These are phyloP conservation scores for Cryptosporidium meleagridis DNA, from an alignment of 169 alveolate species.

Conservation along the genomic window DNA sequence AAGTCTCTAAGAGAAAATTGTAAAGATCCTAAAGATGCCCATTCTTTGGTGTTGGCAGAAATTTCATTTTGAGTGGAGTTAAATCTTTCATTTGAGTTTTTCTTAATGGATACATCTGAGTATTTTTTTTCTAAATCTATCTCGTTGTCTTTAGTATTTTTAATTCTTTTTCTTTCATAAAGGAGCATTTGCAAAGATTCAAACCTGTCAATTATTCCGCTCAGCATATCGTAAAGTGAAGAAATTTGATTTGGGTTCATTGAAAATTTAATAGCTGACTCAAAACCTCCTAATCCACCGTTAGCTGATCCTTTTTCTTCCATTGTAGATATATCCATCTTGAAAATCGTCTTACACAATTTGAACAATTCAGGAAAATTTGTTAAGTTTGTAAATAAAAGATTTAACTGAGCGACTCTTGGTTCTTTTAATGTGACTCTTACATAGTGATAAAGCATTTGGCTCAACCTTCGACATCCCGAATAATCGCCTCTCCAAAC, in stretches of 20 bases:
- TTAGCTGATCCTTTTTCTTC: slow-evolving; percentile 29
- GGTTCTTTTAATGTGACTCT: slow-evolving; percentile 74
- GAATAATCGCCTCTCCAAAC: slow-evolving; percentile 87
- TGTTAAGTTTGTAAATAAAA: slow-evolving; percentile 76
- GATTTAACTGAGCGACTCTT: slow-evolving; percentile 77
- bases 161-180: slow-evolving; percentile 74
- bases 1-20: slow-evolving; percentile 56
- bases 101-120: background rate
- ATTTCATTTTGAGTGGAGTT: slow-evolving; percentile 1
- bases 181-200: slow-evolving; percentile 78
- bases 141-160: background rate
- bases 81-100: background rate
- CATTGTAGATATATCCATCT: slow-evolving; percentile 23
- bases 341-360: slow-evolving; percentile 62
- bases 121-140: background rate
- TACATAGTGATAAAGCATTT: slow-evolving; percentile 78
- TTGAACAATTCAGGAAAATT: slow-evolving; percentile 76
- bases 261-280: slow-evolving; percentile 61
- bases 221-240: slow-evolving; percentile 71
- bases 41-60: slow-evolving; percentile 17
- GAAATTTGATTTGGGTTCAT: slow-evolving; percentile 63
- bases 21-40: slow-evolving; percentile 69
- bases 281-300: slow-evolving; percentile 69
- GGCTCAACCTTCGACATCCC: slow-evolving; percentile 90
- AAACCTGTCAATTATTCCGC: slow-evolving; percentile 70